These are phyloP conservation scores for Pseudogymnoascus sp. DNA, from an alignment of 2,329 filamentous ascomycete species.

Conservation along the genomic window DNA sequence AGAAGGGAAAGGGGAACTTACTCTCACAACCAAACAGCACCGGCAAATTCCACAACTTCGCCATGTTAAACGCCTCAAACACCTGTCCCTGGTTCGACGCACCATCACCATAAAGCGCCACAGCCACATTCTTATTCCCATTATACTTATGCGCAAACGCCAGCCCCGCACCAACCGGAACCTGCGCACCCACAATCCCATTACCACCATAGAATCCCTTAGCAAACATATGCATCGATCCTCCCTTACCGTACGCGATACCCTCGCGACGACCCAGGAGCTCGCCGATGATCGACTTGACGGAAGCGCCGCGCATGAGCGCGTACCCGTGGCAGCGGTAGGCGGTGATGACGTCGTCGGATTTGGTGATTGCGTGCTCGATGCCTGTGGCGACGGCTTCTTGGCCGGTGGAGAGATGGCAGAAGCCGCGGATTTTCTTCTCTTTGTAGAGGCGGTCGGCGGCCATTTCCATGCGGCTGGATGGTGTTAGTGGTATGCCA, in stretches of 20 bases:
- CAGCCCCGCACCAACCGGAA: slow-evolving; percentile 91
- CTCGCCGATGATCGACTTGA: slow-evolving; percentile 92
- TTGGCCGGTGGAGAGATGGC: slow-evolving; percentile 94
- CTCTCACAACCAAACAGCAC: slow-evolving; percentile 97
- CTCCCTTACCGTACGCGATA: slow-evolving; percentile 97
- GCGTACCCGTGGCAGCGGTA: slow-evolving; percentile 99
- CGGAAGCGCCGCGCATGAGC: slow-evolving; percentile 84
- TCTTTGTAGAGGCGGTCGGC: slow-evolving; percentile 99
- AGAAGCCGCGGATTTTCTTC: slow-evolving; percentile 99
- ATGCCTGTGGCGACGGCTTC: slow-evolving; percentile 96
- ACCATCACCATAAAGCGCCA: slow-evolving; percentile 94
- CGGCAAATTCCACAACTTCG: slow-evolving; percentile 95
- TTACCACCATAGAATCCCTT: slow-evolving; percentile 98
- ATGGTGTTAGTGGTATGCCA: neutral
- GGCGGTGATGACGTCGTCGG: slow-evolving; percentile 92
- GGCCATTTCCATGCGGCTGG: slow-evolving; percentile 98
- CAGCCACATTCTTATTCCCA: slow-evolving; percentile 72
- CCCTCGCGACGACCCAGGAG: slow-evolving; percentile 89
- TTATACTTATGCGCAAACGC: slow-evolving; percentile 96
- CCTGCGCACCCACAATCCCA: slow-evolving; percentile 97
- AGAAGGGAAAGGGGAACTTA: slow-evolving; percentile 44
- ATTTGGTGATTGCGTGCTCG: slow-evolving; percentile 85
- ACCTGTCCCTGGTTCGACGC: slow-evolving; percentile 99
- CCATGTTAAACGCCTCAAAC: slow-evolving; percentile 99
- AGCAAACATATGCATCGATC: slow-evolving; percentile 99